Evolutionary conservation across 192 early-diverging fungal species (phyloP), one percentile per base, ranked within the genome.

Genomic region (Phycomyces blakesleeanus): DNA sequence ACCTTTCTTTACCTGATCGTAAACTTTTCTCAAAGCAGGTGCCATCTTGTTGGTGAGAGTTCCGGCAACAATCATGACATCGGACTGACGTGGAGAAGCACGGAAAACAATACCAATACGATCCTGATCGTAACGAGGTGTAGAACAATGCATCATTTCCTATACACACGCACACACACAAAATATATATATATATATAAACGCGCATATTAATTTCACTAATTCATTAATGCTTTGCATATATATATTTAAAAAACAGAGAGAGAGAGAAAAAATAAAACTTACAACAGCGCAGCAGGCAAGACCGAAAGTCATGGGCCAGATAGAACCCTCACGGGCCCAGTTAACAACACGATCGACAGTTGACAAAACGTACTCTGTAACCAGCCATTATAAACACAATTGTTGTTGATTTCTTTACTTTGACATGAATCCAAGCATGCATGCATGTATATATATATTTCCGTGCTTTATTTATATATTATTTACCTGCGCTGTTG

Each of bases 1-100:
- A 44, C 11, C 49, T 37, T 51, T 55, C 16, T 56, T 44, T 77
- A 80, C 82, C 74, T 82, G 83, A 77, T 83, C 81, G 64, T 83
- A 85, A 39, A 85, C 81, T 60, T 84, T 84, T 63, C 83, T 74
- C 40, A 84, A 75, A 14, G 88, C 91, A 40, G 94, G 92, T 4
- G 96, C 96, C 96, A 98, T 98, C 76, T 98, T 98, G 87, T 98
- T 98, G 58, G 94, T 96, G 74, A 98, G 79, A 21, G 96, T 98
- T 44, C 96, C 96, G 10, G 96, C 96, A 41, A 98, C 96, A 79
- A 98, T 98, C 96, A 98, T 98, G 42, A 96, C 93, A 83, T 98
- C 96, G 25, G 93, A 89, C 79, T 98, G 96, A 75, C 96, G 88
- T 25, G 96, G 96, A 18, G 93, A 92, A 34, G 96, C 96, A 74